Evolutionary conservation across 768 basidiomycete genomes (phyloP).

Genomic region (Psilocybe azurescens): DNA sequence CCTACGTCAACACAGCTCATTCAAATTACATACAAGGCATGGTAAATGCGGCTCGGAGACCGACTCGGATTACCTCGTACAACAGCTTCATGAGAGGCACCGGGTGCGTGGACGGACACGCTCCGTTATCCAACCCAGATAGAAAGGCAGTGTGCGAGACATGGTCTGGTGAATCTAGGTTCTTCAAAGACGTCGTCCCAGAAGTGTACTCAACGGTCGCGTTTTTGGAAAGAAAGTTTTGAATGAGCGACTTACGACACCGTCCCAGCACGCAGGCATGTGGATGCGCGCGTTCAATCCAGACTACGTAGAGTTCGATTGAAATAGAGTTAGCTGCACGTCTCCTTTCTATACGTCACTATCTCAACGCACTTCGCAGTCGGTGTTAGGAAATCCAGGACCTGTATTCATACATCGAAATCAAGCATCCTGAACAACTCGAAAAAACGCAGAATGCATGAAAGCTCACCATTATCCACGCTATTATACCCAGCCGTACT

Average conservation of each 20-base stretch:
- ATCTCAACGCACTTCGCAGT: slow-evolving; percentile 40
- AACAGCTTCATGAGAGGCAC: slow-evolving; percentile 45
- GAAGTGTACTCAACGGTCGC: too few relatives aligned
- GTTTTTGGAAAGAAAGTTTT: too few relatives aligned
- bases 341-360: too few relatives aligned
- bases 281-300: slow-evolving; percentile 45
- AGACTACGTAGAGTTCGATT: slow-evolving; percentile 10
- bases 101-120: slow-evolving; percentile 41
- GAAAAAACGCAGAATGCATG: background rate
- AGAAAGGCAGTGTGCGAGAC: slow-evolving; percentile 39
- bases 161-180: slow-evolving; percentile 45
- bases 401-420: slow-evolving; percentile 13
- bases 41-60: too few relatives aligned
- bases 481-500: slow-evolving; percentile 32
- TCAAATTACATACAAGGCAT: too few relatives aligned
- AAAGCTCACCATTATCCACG: slow-evolving; percentile 19
- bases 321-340: background rate
- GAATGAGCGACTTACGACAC: slow-evolving; percentile 30
- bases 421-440: too few relatives aligned
- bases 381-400: slow-evolving; percentile 46
- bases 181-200: slow-evolving; percentile 24
- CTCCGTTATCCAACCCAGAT: slow-evolving; percentile 41
- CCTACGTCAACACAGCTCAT: too few relatives aligned
- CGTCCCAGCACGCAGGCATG: slow-evolving; percentile 48
- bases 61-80: slow-evolving; percentile 33